phyloP scores from a whole-genome alignment of 2,329 filamentous ascomycete species.

The Cordyceps sp. region DNA sequence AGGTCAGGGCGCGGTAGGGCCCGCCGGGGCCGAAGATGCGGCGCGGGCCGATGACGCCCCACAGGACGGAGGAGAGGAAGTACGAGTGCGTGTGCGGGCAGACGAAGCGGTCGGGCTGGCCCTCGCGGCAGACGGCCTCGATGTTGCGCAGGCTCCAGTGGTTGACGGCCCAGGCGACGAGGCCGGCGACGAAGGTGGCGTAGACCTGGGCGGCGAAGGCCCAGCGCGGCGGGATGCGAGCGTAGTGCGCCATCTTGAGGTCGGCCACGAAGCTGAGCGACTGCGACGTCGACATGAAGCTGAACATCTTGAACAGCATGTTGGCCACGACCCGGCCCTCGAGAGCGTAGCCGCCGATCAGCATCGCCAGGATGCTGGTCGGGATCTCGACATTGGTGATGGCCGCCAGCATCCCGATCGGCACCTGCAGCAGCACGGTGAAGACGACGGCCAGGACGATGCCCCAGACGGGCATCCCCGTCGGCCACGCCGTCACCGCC shows the following conservation, averaged over 20 bases:
- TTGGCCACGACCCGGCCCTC: slow-evolving; percentile 47
- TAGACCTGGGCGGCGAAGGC: slow-evolving; percentile 37
- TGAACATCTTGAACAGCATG: slow-evolving; percentile 58
- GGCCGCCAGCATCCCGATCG: slow-evolving; percentile 37
- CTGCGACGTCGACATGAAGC: slow-evolving; percentile 45
- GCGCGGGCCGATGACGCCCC: slow-evolving; percentile 49
- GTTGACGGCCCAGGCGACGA: slow-evolving; percentile 41
- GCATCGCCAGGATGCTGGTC: slow-evolving; percentile 49
- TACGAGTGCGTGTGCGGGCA: slow-evolving; percentile 29
- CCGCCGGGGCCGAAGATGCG: slow-evolving; percentile 33
- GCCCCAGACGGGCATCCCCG: slow-evolving; percentile 32
- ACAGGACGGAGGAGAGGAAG: slow-evolving; percentile 49
- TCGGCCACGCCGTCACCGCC: slow-evolving; percentile 28
- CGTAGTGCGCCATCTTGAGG: slow-evolving; percentile 47
- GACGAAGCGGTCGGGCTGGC: slow-evolving; percentile 32
- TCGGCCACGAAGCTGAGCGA: slow-evolving; percentile 42
- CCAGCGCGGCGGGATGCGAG: slow-evolving; percentile 35
- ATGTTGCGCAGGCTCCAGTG: slow-evolving; percentile 43
- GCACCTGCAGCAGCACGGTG: slow-evolving; percentile 32
- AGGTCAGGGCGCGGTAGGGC: slow-evolving; percentile 7
- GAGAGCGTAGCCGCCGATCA: slow-evolving; percentile 49
- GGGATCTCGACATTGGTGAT: slow-evolving; percentile 40
- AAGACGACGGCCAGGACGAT: slow-evolving; percentile 33
- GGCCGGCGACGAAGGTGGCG: slow-evolving; percentile 33
- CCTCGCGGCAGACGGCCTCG: slow-evolving; percentile 33